phyloP scores from a whole-genome alignment of 2,329 filamentous ascomycete genomes.

The Diaporthe humulicola region DNA sequence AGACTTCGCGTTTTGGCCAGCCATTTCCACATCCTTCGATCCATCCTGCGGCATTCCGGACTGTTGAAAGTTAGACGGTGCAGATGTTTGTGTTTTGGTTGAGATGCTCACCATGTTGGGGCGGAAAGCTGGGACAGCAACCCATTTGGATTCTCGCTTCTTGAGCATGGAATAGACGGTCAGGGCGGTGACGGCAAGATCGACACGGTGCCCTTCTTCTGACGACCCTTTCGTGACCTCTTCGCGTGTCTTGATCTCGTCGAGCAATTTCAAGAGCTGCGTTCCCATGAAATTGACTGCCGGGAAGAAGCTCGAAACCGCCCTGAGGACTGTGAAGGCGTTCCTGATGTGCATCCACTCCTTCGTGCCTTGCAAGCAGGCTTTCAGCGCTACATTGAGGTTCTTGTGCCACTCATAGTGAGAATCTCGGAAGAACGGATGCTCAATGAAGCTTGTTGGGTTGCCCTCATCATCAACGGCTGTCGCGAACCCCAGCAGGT shows the following conservation, averaged over 20 bases:
- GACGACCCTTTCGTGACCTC: slow-evolving; percentile 59
- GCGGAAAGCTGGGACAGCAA: slow-evolving; percentile 81
- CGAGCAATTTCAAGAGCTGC: slow-evolving; percentile 73
- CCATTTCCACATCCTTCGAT: slow-evolving; percentile 53
- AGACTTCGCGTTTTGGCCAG: slow-evolving; percentile 47
- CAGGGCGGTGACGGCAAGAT: slow-evolving; percentile 80
- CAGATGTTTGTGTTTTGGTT: slow-evolving; percentile 31
- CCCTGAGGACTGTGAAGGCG: slow-evolving; percentile 89
- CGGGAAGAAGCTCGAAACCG: slow-evolving; percentile 85
- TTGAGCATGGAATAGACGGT: slow-evolving; percentile 79
- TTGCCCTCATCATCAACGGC: slow-evolving; percentile 79
- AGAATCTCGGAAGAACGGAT: slow-evolving; percentile 86
- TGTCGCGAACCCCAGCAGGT: slow-evolving; percentile 83
- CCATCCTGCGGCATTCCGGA: slow-evolving; percentile 55
- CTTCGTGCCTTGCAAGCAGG: slow-evolving; percentile 78
- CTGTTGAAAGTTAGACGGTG: slow-evolving; percentile 55
- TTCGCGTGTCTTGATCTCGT: slow-evolving; percentile 75
- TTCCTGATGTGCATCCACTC: slow-evolving; percentile 99
- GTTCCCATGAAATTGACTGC: slow-evolving; percentile 89
- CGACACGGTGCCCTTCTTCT: slow-evolving; percentile 73
- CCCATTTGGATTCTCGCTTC: slow-evolving; percentile 76
- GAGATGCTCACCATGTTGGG: slow-evolving; percentile 68
- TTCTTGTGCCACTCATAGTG: slow-evolving; percentile 93
- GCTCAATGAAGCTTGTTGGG: slow-evolving; percentile 80
- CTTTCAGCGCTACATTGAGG: slow-evolving; percentile 82